These are phyloP conservation scores for Sambucus nigra DNA, from an alignment of 129 eudicot genomes.

Conservation along the genomic window DNA sequence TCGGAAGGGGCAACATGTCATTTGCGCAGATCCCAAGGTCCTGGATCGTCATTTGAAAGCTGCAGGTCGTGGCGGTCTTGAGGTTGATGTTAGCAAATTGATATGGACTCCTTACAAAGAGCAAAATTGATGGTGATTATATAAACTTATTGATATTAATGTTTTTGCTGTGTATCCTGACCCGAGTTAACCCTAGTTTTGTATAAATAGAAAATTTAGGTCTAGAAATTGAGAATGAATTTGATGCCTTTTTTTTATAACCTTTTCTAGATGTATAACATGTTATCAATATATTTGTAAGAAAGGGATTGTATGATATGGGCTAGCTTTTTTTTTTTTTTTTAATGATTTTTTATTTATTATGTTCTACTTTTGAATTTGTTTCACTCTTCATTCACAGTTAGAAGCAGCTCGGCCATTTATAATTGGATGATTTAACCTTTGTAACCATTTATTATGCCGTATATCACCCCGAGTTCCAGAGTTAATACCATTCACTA, in stretches of 20 bases:
- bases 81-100: conserved; percentile 80
- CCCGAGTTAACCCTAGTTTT: background rate
- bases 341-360: too few species aligned
- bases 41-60: conserved; percentile 91
- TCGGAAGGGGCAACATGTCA: conserved; percentile 92
- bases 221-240: background rate
- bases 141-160: background rate
- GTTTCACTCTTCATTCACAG: too few species aligned
- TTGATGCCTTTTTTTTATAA: background rate
- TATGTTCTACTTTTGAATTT: too few species aligned
- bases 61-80: conserved; percentile 92
- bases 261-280: background rate
- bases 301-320: too few species aligned
- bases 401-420: too few species aligned
- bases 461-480: too few species aligned
- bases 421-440: too few species aligned
- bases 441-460: too few species aligned
- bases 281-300: background rate
- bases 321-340: too few species aligned
- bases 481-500: too few species aligned
- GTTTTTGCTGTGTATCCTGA: background rate
- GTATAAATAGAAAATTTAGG: background rate
- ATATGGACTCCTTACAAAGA: conserved; percentile 99
- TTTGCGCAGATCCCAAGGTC: conserved; percentile 96
- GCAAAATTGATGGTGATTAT: conserved; percentile 42